phyloP scores from a whole-genome alignment of 225 moss, liverwort and hornwort genomes.

The Sphagnum contortum region DNA sequence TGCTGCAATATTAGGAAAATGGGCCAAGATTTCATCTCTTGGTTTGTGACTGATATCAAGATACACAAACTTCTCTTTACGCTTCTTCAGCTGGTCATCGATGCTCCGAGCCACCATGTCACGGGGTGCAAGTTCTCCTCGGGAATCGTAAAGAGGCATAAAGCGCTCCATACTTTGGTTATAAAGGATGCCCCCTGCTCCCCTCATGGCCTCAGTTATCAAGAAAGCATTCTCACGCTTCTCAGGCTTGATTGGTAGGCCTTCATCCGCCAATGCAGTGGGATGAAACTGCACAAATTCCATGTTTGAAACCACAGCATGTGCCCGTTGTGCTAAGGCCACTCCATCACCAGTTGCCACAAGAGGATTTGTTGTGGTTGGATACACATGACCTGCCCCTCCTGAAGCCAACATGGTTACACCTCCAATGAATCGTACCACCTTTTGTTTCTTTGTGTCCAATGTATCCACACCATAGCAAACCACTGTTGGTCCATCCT shows the following conservation, averaged over 20 bases:
- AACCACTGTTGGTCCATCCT: constrained; percentile 65
- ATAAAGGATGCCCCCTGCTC: constrained; percentile 88
- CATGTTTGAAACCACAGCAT: constrained; percentile 96
- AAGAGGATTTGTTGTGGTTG: constrained; percentile 93
- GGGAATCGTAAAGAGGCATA: constrained; percentile 88
- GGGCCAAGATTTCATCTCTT: constrained; percentile 63
- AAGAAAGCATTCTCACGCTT: constrained; percentile 89
- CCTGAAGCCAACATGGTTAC: constrained; percentile 99
- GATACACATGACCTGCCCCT: constrained; percentile 97
- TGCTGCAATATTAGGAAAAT: constrained; percentile 93
- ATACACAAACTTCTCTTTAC: constrained; percentile 77
- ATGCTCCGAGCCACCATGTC: constrained; percentile 97
- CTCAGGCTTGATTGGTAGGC: constrained; percentile 67
- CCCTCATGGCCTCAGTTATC: constrained; percentile 94
- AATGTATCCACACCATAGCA: constrained; percentile 94
- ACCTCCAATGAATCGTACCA: constrained; percentile 84
- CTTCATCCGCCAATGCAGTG: constrained; percentile 95
- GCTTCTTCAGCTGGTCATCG: constrained; percentile 93
- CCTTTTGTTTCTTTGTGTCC: constrained; percentile 48
- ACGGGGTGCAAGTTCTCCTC: constrained; percentile 90
- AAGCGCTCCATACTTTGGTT: constrained; percentile 91
- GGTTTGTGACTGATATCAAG: constrained; percentile 95
- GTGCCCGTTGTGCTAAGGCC: constrained; percentile 90
- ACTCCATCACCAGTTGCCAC: constrained; percentile 98
- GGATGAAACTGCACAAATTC: constrained; percentile 99